phyloP scores from a whole-genome alignment of 345 rosid species.

The Populus davidiana region DNA sequence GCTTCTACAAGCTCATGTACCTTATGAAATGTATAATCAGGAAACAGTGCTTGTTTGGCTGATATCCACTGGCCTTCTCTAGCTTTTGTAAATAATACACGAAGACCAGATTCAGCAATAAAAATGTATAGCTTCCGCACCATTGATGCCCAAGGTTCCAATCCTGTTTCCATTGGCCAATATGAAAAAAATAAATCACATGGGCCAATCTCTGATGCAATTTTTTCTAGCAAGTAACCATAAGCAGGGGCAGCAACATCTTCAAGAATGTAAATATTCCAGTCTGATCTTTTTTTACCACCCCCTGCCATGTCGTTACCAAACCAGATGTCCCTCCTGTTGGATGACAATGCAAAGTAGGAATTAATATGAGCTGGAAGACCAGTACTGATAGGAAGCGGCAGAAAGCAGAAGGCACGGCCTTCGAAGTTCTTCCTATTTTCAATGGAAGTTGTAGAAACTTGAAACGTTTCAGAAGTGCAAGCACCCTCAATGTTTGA shows the following conservation, averaged over 20 bases:
- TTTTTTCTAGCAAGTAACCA: slow-evolving; percentile 83
- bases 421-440: slow-evolving; percentile 65
- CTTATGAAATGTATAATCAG: slow-evolving; percentile 72
- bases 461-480: slow-evolving; percentile 45
- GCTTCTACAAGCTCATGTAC: slow-evolving; percentile 69
- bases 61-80: slow-evolving; percentile 93
- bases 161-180: slow-evolving; percentile 69
- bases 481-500: slow-evolving; percentile 23
- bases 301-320: slow-evolving; percentile 98
- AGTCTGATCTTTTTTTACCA: slow-evolving; percentile 88
- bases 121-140: slow-evolving; percentile 63
- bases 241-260: slow-evolving; percentile 84
- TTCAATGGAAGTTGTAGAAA: slow-evolving; percentile 42
- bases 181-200: slow-evolving; percentile 70
- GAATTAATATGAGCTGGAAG: slow-evolving; percentile 93
- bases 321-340: slow-evolving; percentile 97
- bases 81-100: slow-evolving; percentile 77
- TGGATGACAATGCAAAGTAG: slow-evolving; percentile 92
- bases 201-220: slow-evolving; percentile 75
- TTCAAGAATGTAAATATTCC: slow-evolving; percentile 87
- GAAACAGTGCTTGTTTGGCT: slow-evolving; percentile 83
- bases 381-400: slow-evolving; percentile 79
- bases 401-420: slow-evolving; percentile 93
- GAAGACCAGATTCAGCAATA: slow-evolving; percentile 66
- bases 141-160: slow-evolving; percentile 94